Evolutionary conservation across 176 grass and related monocot species (phyloP), one percentile per base, ranked within the genome.

Genomic region (Triticum dicoccoides): DNA sequence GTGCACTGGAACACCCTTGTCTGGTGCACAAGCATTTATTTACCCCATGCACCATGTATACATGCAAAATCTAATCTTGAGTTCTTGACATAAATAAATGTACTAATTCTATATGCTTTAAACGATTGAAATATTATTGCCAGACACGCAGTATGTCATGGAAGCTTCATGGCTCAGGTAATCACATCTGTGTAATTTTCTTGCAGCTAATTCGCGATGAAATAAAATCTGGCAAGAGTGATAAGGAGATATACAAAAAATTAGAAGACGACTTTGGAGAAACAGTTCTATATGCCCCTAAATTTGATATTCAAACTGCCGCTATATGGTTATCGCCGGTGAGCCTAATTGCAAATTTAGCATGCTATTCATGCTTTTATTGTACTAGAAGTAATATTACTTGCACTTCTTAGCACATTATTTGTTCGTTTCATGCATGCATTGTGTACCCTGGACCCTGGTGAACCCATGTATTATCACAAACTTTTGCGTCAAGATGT

Each of bases 271-370:
- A 96, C 0, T 96, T 88, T 87, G 97, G 97, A 21, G 97, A 98
- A 72, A 91, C 90, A 9, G 90, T 98, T 18, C 62, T 98, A 13
- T 98, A 98, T 88, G 88, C 92, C 8, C 97, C 96, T 70, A 93
- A 90, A 82, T 98, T 98, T 89, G 96, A 98, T 82, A 59, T 91
- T 89, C 96, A 98, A 92, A 98, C 94, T 88, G 93, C 93, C 86
- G 92, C 87, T 35, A 84, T 98, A 80, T 98, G 96, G 96, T 85
- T 98, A 81, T 96, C 92, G 56, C 92, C 96, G 32, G 96, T 98
- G 66, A 91, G 2, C 37, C 39, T 42, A 42, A 71, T 71, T 41
- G 38, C 9, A 35, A 71, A 2, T 23, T 12, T 30, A 17, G 9
- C 42, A 51, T 75, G 6, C 72, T 49, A 24, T 52, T 76, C 44